phyloP scores from a whole-genome alignment of 352 stramenopile genomes.

The Phytophthora sojae region DNA sequence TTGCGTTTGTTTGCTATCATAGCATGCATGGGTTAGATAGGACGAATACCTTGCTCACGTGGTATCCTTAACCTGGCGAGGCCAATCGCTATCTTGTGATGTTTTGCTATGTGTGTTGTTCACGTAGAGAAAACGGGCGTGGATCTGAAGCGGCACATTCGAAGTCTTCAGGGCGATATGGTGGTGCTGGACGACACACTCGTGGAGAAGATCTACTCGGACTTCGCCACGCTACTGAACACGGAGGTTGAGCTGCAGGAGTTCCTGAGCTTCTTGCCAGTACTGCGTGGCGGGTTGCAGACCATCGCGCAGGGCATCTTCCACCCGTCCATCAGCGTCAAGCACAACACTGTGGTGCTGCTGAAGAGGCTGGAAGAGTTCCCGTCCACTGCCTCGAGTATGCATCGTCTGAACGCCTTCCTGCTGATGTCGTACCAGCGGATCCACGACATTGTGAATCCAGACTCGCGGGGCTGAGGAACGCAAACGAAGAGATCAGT shows the following conservation, averaged over 20 bases:
- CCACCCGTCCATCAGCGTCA: conserved; percentile 87
- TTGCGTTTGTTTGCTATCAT: conserved; percentile 56
- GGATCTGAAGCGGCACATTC: conserved; percentile 85
- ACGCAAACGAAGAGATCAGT: not conserved
- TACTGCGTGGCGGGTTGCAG: conserved; percentile 80
- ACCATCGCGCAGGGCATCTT: conserved; percentile 88
- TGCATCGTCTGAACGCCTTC: conserved; percentile 81
- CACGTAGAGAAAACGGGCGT: conserved; percentile 83
- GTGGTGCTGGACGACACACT: conserved; percentile 79
- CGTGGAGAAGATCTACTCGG: conserved; percentile 84
- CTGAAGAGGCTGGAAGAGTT: conserved; percentile 89
- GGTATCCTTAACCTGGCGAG: conserved; percentile 56
- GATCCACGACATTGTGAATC: conserved; percentile 81
- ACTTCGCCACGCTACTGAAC: conserved; percentile 80
- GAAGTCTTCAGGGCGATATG: conserved; percentile 77
- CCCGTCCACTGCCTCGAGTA: conserved; percentile 71
- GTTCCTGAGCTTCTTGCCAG: conserved; percentile 84
- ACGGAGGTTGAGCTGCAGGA: conserved; percentile 84
- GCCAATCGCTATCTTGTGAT: conserved; percentile 25
- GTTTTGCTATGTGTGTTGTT: conserved; percentile 45
- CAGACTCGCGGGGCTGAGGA: conserved; percentile 47
- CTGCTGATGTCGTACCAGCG: conserved; percentile 87
- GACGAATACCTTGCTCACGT: conserved; percentile 28
- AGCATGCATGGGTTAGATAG: conserved; percentile 19
- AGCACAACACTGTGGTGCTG: conserved; percentile 89